Evolutionary conservation across 192 early-diverging fungal genomes (phyloP).

Genomic region (Podila epicladia): DNA sequence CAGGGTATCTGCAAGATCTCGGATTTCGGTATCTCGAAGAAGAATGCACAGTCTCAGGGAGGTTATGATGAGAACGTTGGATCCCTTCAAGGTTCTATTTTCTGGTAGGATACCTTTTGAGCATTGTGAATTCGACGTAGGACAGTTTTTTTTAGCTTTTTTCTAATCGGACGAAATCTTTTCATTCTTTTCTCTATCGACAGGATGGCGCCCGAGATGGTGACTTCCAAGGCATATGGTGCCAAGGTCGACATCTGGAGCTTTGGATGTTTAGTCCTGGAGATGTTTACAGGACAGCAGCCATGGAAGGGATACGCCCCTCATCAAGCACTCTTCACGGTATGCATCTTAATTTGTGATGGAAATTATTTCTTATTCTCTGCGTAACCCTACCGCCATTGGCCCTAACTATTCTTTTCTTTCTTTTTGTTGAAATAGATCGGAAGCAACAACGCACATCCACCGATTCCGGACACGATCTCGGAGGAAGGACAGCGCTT

Average conservation of each 20-base stretch:
- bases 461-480: conserved; percentile 83
- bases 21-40: conserved; percentile 96
- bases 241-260: conserved; percentile 97
- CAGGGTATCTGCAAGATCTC: conserved; percentile 94
- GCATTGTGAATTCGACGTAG: neutral
- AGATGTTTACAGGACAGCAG: conserved; percentile 93
- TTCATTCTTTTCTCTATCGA: neutral
- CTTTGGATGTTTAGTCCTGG: conserved; percentile 88
- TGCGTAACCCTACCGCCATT: neutral
- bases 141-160: neutral
- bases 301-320: conserved; percentile 74
- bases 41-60: conserved; percentile 56
- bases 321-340: conserved; percentile 64
- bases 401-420: neutral
- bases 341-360: conserved; percentile 22
- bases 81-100: conserved; percentile 80
- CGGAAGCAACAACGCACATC: conserved; percentile 77
- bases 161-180: neutral
- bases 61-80: conserved; percentile 45
- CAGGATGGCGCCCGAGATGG: conserved; percentile 96
- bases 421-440: conserved; percentile 72
- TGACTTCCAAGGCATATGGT: conserved; percentile 79
- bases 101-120: conserved; percentile 55
- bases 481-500: conserved; percentile 76
- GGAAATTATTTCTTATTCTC: neutral